A percentile compares a stretch with the other conserved stretches of the same genome.
phyloP scores from a whole-genome alignment of 257 asterid species.

The Solanum microdontum region DNA sequence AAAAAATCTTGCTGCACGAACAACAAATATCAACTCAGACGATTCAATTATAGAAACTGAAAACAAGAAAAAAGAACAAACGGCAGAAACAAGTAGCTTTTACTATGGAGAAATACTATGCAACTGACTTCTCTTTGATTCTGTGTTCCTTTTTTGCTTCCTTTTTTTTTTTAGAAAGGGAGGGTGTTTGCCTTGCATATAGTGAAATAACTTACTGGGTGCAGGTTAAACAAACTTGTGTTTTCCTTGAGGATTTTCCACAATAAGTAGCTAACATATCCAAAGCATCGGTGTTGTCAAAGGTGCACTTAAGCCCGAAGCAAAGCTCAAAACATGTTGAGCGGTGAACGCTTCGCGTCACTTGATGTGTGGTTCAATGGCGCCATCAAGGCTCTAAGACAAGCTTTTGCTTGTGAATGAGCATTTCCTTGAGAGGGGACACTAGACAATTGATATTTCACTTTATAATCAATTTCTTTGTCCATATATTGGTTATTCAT shows the following conservation, averaged over 20 bases:
- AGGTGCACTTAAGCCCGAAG: neutral
- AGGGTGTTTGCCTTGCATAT: neutral
- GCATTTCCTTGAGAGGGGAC: neutral
- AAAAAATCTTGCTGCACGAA: constrained; percentile 72
- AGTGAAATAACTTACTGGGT: neutral
- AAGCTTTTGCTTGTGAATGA: neutral
- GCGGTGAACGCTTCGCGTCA: neutral
- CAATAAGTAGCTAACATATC: neutral
- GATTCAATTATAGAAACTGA: neutral
- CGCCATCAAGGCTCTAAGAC: neutral
- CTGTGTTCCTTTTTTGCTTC: neutral
- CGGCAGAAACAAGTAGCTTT: neutral
- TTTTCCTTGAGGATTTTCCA: neutral
- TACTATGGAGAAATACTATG: neutral
- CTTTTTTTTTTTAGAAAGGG: neutral
- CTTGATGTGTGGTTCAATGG: neutral
- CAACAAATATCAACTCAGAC: neutral
- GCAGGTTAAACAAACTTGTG: neutral
- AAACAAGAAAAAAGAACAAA: neutral
- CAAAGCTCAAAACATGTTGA: neutral
- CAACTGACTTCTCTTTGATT: neutral
- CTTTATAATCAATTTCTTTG: neutral
- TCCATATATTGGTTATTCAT: neutral
- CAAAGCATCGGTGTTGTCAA: neutral
- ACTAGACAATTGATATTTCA: neutral